Conservation (phyloP, 116 monocot genomes). For the Posidonia oceanica region DNA sequence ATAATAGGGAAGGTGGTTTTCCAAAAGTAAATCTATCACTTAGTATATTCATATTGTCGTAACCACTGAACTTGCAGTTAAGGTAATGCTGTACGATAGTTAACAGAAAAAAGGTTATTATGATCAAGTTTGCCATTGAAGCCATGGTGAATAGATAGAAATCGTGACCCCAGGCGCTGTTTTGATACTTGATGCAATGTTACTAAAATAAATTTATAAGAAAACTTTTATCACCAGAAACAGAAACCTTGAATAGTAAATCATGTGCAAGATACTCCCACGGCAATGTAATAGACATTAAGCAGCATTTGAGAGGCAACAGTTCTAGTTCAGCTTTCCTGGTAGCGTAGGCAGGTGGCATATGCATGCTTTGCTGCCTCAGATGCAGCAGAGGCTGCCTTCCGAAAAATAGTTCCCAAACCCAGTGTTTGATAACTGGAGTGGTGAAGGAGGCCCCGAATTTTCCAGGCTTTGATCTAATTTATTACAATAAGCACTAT, state of each 20-base stretch:
- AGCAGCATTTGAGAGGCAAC: slow-evolving; percentile 81
- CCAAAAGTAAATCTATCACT: no score
- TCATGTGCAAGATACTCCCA: slow-evolving; percentile 94
- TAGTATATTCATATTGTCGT: no score
- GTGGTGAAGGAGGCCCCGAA: slow-evolving; percentile 33
- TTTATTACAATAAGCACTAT: background rate
- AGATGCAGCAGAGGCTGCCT: slow-evolving; percentile 74
- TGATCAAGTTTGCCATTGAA: no score
- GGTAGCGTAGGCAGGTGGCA: slow-evolving; percentile 36
- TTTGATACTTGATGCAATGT: no score
- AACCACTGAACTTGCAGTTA: no score
- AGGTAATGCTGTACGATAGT: no score
- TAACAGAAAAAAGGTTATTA: no score
- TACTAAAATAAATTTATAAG: background rate
- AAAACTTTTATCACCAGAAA: background rate
- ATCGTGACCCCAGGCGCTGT: no score
- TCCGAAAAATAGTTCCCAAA: slow-evolving; percentile 52
- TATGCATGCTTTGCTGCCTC: slow-evolving; percentile 76
- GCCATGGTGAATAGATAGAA: no score
- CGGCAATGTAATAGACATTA: slow-evolving; percentile 91
- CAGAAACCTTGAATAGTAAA: slow-evolving; percentile 67
- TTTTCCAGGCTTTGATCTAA: slow-evolving; percentile 74
- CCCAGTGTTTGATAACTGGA: slow-evolving; percentile 36
- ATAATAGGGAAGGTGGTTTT: no score
- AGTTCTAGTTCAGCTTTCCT: slow-evolving; percentile 26